These are phyloP conservation scores for Neurospora discreta DNA, from an alignment of 495 filamentous ascomycete genomes.

Conservation along the genomic window DNA sequence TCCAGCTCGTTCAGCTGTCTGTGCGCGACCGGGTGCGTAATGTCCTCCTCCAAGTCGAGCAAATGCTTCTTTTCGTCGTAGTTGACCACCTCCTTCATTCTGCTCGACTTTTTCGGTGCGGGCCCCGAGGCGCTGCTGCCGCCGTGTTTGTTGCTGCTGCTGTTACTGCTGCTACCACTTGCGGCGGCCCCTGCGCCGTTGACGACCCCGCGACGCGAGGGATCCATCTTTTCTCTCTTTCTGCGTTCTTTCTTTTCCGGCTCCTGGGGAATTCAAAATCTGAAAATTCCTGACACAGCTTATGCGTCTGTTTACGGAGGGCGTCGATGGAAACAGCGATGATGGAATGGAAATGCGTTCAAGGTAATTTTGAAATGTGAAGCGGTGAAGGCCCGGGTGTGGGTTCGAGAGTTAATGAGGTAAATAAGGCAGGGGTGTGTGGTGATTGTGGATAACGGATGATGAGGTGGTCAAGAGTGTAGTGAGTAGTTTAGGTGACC, in stretches of 20 bases:
- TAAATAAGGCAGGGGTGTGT: neutral
- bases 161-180: neutral
- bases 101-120: slow-evolving; percentile 55
- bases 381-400: neutral
- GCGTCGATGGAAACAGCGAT: neutral
- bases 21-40: slow-evolving; percentile 21
- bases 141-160: no score
- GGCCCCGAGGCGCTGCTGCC: slow-evolving; percentile 12
- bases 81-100: slow-evolving; percentile 83
- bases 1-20: slow-evolving; percentile 35
- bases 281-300: neutral
- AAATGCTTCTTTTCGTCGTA: slow-evolving; percentile 73
- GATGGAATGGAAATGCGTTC: neutral
- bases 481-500: neutral
- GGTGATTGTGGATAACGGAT: neutral
- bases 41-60: slow-evolving; percentile 45
- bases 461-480: neutral
- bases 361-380: neutral
- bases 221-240: slow-evolving; percentile 6
- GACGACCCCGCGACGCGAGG: slow-evolving; percentile 4
- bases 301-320: neutral
- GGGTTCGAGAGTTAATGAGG: neutral
- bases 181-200: neutral
- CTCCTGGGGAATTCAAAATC: neutral
- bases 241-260: neutral